Percentiles rank a stretch among this genome's conserved stretches.
Evolutionary conservation across 345 rosid genomes (phyloP).

Genomic region (Eucalyptus decipiens): DNA sequence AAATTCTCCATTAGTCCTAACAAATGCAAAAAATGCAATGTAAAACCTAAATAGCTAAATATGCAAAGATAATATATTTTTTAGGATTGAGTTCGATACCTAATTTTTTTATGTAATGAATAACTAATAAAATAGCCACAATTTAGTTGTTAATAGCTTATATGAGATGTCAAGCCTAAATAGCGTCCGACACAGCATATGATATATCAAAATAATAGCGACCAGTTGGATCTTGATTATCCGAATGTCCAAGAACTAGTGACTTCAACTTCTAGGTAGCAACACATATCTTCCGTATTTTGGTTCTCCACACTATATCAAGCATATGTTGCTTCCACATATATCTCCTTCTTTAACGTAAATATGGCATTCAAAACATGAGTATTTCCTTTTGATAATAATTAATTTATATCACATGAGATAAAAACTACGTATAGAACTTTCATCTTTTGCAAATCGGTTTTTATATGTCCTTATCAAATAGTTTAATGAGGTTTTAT

Average conservation of each 20-base stretch:
- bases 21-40: not conserved
- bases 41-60: not conserved
- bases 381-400: not conserved
- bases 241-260: not conserved
- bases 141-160: no score
- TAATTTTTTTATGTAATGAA: not conserved
- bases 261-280: not conserved
- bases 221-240: not conserved
- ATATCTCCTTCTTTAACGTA: not conserved
- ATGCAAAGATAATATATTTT: not conserved
- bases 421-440: not conserved
- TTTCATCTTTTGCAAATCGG: not conserved
- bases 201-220: not conserved
- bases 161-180: not conserved
- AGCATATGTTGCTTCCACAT: not conserved
- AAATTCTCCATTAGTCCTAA: not conserved
- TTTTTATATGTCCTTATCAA: not conserved
- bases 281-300: not conserved
- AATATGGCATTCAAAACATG: not conserved
- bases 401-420: not conserved
- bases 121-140: not conserved
- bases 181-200: not conserved
- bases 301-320: not conserved
- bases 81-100: not conserved
- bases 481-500: not conserved